A percentile compares a stretch with the other conserved stretches of the same genome.
Conservation (phyloP, 2,329 filamentous ascomycete species). For the Volutella citrinella region DNA sequence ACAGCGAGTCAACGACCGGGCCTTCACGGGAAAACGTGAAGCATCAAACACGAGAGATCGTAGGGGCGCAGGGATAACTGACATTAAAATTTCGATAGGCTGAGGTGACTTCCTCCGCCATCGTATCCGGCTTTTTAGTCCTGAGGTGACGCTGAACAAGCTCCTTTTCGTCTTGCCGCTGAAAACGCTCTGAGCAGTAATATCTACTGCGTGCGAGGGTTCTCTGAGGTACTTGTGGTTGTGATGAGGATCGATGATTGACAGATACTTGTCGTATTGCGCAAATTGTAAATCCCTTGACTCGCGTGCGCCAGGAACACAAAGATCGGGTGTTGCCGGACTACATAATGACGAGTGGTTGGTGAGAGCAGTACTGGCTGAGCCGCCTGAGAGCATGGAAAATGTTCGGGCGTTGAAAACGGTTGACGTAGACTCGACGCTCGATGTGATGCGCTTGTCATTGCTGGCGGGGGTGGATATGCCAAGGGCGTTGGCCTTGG, state of each 20-base stretch:
- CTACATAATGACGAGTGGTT: slow-evolving; percentile 41
- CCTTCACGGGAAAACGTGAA: too few relatives aligned
- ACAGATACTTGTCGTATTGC: slow-evolving; percentile 51
- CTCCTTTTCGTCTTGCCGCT: slow-evolving; percentile 44
- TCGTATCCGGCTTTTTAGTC: slow-evolving; percentile 41
- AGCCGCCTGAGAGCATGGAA: slow-evolving; percentile 42
- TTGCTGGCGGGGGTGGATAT: slow-evolving; percentile 27
- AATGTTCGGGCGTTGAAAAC: slow-evolving; percentile 41
- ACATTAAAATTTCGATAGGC: slow-evolving; percentile 26
- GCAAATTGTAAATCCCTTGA: slow-evolving; percentile 44
- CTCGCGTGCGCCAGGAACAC: slow-evolving; percentile 22
- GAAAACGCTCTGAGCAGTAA: slow-evolving; percentile 39
- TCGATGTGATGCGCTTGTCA: slow-evolving; percentile 36
- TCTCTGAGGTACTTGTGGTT: slow-evolving; percentile 39
- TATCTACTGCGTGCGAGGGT: slow-evolving; percentile 26
- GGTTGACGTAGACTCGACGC: slow-evolving; percentile 41
- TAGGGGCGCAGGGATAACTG: too few relatives aligned
- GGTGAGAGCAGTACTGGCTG: slow-evolving; percentile 40
- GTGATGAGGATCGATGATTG: slow-evolving; percentile 41
- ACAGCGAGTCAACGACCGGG: too few relatives aligned
- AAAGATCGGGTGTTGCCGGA: slow-evolving; percentile 19
- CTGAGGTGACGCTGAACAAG: slow-evolving; percentile 43
- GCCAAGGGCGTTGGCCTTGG: slow-evolving; percentile 34
- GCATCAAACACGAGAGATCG: too few relatives aligned
- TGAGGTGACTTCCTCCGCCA: slow-evolving; percentile 37